These are phyloP conservation scores for Entelexis paramagnoliae DNA, from an alignment of 1,139 yeast genomes.

Conservation along the genomic window DNA sequence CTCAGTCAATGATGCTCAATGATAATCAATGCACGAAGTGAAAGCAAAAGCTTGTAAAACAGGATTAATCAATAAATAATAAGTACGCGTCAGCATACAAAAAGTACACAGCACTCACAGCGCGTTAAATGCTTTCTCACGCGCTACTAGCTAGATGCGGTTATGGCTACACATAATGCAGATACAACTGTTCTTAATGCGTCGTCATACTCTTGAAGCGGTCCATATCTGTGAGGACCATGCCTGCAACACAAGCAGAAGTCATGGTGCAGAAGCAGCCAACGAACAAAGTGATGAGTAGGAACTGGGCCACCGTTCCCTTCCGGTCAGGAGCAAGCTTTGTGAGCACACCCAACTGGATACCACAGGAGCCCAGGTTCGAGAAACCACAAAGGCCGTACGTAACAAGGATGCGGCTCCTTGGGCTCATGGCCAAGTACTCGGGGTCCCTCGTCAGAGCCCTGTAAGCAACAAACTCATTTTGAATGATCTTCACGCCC, in stretches of 20 bases:
- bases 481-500: slow-evolving; percentile 52
- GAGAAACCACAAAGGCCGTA: slow-evolving; percentile 59
- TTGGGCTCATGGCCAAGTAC: slow-evolving; percentile 41
- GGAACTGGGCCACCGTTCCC: slow-evolving; percentile 42
- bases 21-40: no score
- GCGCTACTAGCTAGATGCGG: not conserved
- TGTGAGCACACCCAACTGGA: slow-evolving; percentile 53
- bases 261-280: slow-evolving; percentile 50
- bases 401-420: slow-evolving; percentile 52
- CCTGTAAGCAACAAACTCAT: slow-evolving; percentile 52
- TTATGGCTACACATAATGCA: not conserved
- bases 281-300: slow-evolving; percentile 43
- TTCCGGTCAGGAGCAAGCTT: slow-evolving; percentile 47
- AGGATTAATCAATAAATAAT: not conserved
- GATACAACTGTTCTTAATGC: not conserved
- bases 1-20: no score
- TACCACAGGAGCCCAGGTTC: slow-evolving; percentile 55
- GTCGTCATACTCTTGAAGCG: not conserved
- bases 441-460: slow-evolving; percentile 39
- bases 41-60: not conserved
- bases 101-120: not conserved
- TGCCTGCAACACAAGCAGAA: slow-evolving; percentile 58
- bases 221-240: slow-evolving; percentile 42
- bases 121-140: not conserved
- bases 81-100: no score